Conservation (phyloP, 2,329 filamentous ascomycete species). For the Hypoxylon sp. region DNA sequence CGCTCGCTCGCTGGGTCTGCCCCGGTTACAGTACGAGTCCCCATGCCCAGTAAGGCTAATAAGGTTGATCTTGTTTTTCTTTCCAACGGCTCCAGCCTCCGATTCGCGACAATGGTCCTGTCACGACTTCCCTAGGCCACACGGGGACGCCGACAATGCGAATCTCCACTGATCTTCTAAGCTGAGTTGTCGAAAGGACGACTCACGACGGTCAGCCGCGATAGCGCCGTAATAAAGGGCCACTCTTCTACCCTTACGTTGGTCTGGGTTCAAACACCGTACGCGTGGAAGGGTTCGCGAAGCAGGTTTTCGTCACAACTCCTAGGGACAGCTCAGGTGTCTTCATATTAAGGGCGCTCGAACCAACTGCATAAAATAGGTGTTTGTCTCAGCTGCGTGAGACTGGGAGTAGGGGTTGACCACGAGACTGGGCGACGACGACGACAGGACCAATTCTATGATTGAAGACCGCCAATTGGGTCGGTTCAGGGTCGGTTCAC, state of each 20-base stretch:
- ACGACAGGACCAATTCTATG: background rate
- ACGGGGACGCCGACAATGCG: conserved; percentile 19
- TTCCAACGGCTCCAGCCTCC: conserved; percentile 1
- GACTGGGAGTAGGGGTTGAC: conserved; percentile 1
- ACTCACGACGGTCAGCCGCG: conserved; percentile 23
- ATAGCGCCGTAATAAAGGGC: conserved; percentile 11
- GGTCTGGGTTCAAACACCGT: conserved; percentile 6
- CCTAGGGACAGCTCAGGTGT: background rate
- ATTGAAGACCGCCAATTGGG: conserved; percentile 3
- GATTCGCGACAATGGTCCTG: background rate
- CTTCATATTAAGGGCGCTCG: conserved; percentile 8
- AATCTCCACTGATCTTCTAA: conserved; percentile 35
- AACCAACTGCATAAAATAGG: background rate
- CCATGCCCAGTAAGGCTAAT: conserved; percentile 21
- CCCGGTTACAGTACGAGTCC: conserved; percentile 6
- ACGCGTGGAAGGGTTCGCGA: background rate
- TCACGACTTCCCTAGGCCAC: background rate
- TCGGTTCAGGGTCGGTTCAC: background rate
- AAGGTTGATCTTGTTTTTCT: conserved; percentile 16
- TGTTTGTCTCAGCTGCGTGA: background rate
- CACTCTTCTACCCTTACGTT: conserved; percentile 12
- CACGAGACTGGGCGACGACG: conserved; percentile 2
- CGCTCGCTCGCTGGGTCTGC: conserved; percentile 7
- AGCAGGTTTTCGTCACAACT: background rate
- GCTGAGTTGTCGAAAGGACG: conserved; percentile 26